Conservation (phyloP, 164 flowering plant genomes). For the Houttuynia cordata region DNA sequence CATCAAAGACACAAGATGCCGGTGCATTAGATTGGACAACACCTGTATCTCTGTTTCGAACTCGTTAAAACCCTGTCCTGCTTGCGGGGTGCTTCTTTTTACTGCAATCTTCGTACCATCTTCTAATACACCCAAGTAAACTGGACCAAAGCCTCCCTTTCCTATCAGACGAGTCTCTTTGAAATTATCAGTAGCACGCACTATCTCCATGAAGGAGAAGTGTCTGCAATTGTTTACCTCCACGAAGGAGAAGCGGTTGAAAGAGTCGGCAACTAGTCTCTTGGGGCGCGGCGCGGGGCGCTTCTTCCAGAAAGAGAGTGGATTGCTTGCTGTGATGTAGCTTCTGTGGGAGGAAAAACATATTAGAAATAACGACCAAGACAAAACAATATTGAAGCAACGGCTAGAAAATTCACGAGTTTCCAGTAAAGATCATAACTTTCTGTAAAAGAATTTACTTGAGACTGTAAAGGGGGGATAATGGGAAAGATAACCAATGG, state of each 20-base stretch:
- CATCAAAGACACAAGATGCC: constrained; percentile 11
- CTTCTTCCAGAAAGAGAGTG: neutral
- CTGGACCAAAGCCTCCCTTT: constrained; percentile 79
- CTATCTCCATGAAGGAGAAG: constrained; percentile 68
- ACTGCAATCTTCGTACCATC: constrained; percentile 74
- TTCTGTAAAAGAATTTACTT: too few species aligned
- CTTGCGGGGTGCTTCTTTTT: constrained; percentile 66
- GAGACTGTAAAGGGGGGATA: too few species aligned
- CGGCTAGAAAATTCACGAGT: too few species aligned
- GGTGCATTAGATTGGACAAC: constrained; percentile 19
- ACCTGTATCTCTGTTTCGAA: constrained; percentile 25
- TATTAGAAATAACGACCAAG: too few species aligned
- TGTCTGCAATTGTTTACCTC: constrained; percentile 29
- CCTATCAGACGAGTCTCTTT: constrained; percentile 66
- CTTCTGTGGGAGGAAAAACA: too few species aligned
- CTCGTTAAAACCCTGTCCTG: constrained; percentile 30
- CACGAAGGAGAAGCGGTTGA: too few species aligned
- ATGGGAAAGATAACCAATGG: too few species aligned
- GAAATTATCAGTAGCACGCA: constrained; percentile 83
- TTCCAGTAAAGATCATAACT: too few species aligned
- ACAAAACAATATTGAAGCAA: too few species aligned
- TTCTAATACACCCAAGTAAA: constrained; percentile 66
- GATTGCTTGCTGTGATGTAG: too few species aligned
- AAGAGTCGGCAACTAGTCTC: neutral
- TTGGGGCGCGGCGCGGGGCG: neutral